Conservation (phyloP, 805 yeast species). For the Barnettozyma wickerhamii region DNA sequence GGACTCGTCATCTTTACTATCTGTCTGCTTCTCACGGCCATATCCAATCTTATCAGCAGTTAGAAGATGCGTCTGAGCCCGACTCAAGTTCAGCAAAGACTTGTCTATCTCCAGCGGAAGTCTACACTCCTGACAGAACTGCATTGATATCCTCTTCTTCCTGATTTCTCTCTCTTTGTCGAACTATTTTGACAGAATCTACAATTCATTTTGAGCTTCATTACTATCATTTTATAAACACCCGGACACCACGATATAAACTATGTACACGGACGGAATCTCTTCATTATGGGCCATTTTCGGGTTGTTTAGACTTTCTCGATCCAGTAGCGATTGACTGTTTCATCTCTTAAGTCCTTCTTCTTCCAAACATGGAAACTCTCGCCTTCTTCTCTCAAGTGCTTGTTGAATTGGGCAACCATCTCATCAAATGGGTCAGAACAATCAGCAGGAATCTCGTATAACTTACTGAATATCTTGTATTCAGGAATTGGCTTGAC, state of each 20-base stretch:
- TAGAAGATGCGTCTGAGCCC: conserved; percentile 52
- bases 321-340: conserved; percentile 26
- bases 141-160: too few relatives aligned
- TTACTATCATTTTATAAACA: conserved; percentile 9
- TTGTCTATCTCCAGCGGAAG: conserved; percentile 53
- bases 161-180: background rate
- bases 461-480: conserved; percentile 22
- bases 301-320: conserved; percentile 20
- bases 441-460: conserved; percentile 21
- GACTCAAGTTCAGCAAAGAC: conserved; percentile 46
- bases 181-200: background rate
- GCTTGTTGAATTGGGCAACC: conserved; percentile 17
- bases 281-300: too few relatives aligned
- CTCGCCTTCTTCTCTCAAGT: conserved; percentile 21
- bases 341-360: conserved; percentile 17
- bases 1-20: conserved; percentile 21
- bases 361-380: conserved; percentile 19
- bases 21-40: conserved; percentile 10
- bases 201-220: background rate
- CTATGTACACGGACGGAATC: background rate
- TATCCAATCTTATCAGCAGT: conserved; percentile 31
- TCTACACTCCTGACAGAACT: conserved; percentile 58
- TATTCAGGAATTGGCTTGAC: conserved; percentile 20
- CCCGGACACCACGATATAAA: conserved; percentile 16
- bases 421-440: conserved; percentile 29